Base-by-base conservation (phyloP, 1,139 yeast genomes). In the Yamadazyma triangularis region DNA sequence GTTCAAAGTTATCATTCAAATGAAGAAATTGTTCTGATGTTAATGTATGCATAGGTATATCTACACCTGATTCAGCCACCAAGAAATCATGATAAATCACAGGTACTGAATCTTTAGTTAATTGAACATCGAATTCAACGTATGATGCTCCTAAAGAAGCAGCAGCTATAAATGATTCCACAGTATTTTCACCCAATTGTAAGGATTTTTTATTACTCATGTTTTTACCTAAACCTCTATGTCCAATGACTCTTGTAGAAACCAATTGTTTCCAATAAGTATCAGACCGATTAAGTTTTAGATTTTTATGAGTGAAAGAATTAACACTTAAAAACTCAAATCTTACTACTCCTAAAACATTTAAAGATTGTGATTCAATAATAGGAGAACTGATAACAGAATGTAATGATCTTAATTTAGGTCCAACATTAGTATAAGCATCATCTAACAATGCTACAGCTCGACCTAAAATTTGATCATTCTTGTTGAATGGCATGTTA, bases 31-130 rank as follows among this genome's bases (percentile, higher is more conserved):
- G 97, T 51, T 91, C 97, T 20, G 82, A 68, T 0, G 97, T 89
- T 48, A 91, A 64, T 14, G 84, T 77, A 57, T 89, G 96, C 95
- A 91, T 89, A 3, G 97, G 97, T 31, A 89, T 82, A 60, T 91
- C 98, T 32, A 86, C 88, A 9, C 98, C 98, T 3, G 95, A 80
- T 54, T 91, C 97, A 2, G 96, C 95, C 26, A 91, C 96, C 19
- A 88, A 59, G 52, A 91, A 91, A 56, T 91, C 98, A 54, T 91
- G 98, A 51, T 91, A 91, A 24, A 91, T 84, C 9, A 91, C 97
- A 1, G 97, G 97, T 9, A 87, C 79, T 42, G 70, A 70, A 56
- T 91, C 97, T 51, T 88, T 88, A n/a, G 98, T 91, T 43, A 91
- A 64, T 56, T 91, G 98, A 23, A 91, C 97, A 57, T 91, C 98